Conservation (phyloP, 495 filamentous ascomycete species). For the Diplogelasinospora grovesii region DNA sequence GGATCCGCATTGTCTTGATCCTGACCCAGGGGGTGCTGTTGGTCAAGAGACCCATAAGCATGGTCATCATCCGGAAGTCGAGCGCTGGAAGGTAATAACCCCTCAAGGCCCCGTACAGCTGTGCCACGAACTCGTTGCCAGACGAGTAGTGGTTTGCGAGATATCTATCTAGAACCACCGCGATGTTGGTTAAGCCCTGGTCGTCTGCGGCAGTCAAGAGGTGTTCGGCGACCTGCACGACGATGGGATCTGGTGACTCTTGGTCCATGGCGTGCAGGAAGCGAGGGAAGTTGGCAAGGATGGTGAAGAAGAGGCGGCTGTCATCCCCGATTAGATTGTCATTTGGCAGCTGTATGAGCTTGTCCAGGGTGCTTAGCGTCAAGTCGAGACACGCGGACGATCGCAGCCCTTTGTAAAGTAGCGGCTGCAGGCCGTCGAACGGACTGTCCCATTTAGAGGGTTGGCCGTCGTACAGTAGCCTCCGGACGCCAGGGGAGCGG, state of each 20-base stretch:
- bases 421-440: constrained; percentile 79
- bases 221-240: constrained; percentile 55
- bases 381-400: constrained; percentile 74
- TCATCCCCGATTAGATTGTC: constrained; percentile 76
- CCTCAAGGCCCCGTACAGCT: constrained; percentile 68
- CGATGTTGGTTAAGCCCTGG: constrained; percentile 53
- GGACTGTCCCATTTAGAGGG: constrained; percentile 83
- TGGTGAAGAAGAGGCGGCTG: constrained; percentile 71
- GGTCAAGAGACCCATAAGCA: constrained; percentile 85
- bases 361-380: constrained; percentile 71
- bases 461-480: constrained; percentile 64
- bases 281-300: constrained; percentile 83
- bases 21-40: constrained; percentile 87
- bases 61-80: constrained; percentile 78
- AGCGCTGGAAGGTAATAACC: constrained; percentile 74
- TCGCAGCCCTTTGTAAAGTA: constrained; percentile 85
- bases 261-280: constrained; percentile 77
- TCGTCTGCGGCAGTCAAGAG: constrained; percentile 66
- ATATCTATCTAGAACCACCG: constrained; percentile 59
- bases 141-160: constrained; percentile 61
- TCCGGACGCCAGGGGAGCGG: constrained; percentile 57
- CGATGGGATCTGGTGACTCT: constrained; percentile 44
- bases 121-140: constrained; percentile 68
- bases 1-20: constrained; percentile 81
- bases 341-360: constrained; percentile 70